Conservation (phyloP, 192 early-diverging fungal species). For the Coemansia sp. region DNA sequence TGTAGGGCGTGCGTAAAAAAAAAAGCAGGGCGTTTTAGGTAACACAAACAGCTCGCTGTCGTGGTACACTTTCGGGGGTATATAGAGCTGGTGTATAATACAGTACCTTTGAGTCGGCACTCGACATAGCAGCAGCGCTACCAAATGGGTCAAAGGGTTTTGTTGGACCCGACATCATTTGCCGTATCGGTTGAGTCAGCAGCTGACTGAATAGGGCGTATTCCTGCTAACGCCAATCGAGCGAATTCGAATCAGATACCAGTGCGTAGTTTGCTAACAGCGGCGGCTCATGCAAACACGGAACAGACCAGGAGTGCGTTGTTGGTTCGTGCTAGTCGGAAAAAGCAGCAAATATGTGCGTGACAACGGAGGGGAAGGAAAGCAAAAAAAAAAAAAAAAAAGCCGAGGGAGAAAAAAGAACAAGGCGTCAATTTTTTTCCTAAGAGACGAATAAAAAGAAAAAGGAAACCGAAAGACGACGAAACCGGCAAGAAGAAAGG, state of each 20-base stretch:
- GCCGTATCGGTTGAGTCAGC: slow-evolving; percentile 9
- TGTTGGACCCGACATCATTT: slow-evolving; percentile 53
- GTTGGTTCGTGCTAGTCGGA: not conserved
- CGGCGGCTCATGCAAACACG: not conserved
- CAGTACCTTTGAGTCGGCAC: slow-evolving; percentile 45
- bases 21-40: not conserved
- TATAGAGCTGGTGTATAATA: not conserved
- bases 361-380: not conserved
- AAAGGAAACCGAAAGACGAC: not conserved
- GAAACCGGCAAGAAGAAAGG: slow-evolving; percentile 1
- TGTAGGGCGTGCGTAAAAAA: slow-evolving; percentile 2
- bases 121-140: slow-evolving; percentile 18
- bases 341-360: slow-evolving; percentile 1
- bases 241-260: slow-evolving; percentile 14
- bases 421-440: not conserved
- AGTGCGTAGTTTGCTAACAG: not conserved
- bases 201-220: not conserved
- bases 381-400: not conserved
- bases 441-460: too few relatives aligned
- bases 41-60: not conserved
- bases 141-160: slow-evolving; percentile 55
- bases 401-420: slow-evolving; percentile 1
- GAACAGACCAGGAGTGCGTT: not conserved
- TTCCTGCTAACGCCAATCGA: not conserved
- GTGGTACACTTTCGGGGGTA: too few relatives aligned